phyloP scores from a whole-genome alignment of 225 moss, liverwort and hornwort genomes.

The Ulota crispa region DNA sequence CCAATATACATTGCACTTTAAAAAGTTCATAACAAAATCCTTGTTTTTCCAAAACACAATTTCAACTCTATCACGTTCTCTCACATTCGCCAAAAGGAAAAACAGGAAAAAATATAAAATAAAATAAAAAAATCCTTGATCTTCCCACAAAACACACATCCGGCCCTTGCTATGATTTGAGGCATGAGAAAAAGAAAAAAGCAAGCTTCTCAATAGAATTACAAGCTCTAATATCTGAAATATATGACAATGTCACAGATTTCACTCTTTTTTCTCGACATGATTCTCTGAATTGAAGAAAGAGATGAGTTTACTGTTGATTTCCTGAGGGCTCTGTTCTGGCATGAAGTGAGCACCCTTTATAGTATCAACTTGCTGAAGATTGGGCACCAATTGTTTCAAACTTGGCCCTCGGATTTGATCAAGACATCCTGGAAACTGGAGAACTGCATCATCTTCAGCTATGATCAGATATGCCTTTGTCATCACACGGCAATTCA shows the following conservation, averaged over 20 bases:
- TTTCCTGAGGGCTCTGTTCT: not conserved
- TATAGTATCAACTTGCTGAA: conserved; percentile 14
- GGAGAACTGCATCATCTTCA: conserved; percentile 26
- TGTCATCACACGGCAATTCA: conserved; percentile 7
- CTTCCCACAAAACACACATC: not conserved
- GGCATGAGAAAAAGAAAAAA: not conserved
- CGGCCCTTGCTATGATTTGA: not conserved
- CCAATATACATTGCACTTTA: too few relatives aligned
- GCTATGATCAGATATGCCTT: conserved; percentile 18
- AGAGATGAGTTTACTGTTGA: conserved; percentile 25
- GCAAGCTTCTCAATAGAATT: not conserved
- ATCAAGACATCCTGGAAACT: not conserved
- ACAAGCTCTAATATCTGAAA: not conserved
- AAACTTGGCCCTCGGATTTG: not conserved
- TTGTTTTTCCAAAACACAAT: too few relatives aligned
- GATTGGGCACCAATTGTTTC: conserved; percentile 17
- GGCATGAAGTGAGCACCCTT: conserved; percentile 32
- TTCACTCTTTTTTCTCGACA: not conserved
- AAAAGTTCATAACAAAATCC: too few relatives aligned
- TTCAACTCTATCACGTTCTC: too few relatives aligned
- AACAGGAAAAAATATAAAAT: too few relatives aligned
- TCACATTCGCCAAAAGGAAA: too few relatives aligned
- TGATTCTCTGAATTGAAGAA: conserved; percentile 3
- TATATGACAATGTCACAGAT: too few relatives aligned
- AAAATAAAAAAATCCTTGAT: too few relatives aligned